Conservation (phyloP, 345 rosid species). For the Melaleuca alternifolia region DNA sequence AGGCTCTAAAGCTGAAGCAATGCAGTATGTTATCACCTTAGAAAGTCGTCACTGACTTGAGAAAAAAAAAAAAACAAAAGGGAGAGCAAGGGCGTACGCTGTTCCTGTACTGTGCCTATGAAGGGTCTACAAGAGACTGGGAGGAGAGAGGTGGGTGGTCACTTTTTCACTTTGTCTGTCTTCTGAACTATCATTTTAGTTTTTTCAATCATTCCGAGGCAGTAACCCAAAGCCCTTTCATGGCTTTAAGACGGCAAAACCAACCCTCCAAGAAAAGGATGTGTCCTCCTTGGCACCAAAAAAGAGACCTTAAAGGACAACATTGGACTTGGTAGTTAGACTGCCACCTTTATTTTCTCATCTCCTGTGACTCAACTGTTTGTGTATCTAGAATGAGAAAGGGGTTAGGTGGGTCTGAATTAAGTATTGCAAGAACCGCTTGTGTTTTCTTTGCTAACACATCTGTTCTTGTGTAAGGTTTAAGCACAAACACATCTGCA, state of each 20-base stretch:
- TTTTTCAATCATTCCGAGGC: constrained; percentile 1
- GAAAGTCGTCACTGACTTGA: background rate
- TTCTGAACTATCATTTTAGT: background rate
- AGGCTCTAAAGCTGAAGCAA: background rate
- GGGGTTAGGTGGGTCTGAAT: background rate
- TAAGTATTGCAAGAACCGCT: background rate
- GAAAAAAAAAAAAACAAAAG: background rate
- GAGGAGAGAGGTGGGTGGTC: background rate
- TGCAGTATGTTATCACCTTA: background rate
- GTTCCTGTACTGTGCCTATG: background rate
- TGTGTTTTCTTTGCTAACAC: background rate
- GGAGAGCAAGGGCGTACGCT: background rate
- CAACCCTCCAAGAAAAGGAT: constrained; percentile 8
- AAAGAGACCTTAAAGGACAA: constrained; percentile 14
- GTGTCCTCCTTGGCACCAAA: constrained; percentile 4
- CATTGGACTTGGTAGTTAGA: constrained; percentile 10
- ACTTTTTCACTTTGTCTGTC: background rate
- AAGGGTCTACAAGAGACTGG: background rate
- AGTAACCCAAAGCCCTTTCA: constrained; percentile 1
- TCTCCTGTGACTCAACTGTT: background rate
- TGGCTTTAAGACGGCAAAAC: constrained; percentile 20
- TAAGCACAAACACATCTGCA: background rate
- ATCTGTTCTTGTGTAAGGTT: background rate
- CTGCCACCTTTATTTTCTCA: constrained; percentile 6
- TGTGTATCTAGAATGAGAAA: background rate